phyloP scores from a whole-genome alignment of 2,329 filamentous ascomycete species.

The Rhynchosporium secalis region DNA sequence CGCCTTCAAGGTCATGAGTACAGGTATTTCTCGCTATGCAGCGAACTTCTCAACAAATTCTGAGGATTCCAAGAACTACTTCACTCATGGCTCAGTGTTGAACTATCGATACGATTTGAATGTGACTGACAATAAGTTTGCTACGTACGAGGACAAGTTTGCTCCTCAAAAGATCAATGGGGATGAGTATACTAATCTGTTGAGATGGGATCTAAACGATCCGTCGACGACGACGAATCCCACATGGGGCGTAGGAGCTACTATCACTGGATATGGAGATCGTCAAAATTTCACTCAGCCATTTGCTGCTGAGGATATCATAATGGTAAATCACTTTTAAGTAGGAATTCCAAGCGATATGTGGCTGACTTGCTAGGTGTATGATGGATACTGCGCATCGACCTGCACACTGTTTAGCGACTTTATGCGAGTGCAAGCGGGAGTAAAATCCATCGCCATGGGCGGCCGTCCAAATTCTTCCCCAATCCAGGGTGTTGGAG shows the following conservation, averaged over 20 bases:
- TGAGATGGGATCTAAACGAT: slow-evolving; percentile 34
- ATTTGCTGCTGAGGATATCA: slow-evolving; percentile 45
- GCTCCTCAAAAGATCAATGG: slow-evolving; percentile 24
- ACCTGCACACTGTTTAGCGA: slow-evolving; percentile 60
- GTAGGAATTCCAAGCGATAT: background rate
- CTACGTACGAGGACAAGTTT: slow-evolving; percentile 30
- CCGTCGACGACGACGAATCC: slow-evolving; percentile 27
- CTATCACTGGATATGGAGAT: slow-evolving; percentile 40
- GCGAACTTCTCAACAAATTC: slow-evolving; percentile 25
- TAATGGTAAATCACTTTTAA: slow-evolving; percentile 42
- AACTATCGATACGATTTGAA: slow-evolving; percentile 34
- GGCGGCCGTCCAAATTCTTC: slow-evolving; percentile 56
- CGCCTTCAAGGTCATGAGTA: slow-evolving; percentile 27
- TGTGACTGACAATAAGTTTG: slow-evolving; percentile 28
- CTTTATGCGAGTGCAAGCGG: slow-evolving; percentile 50
- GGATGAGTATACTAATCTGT: slow-evolving; percentile 24
- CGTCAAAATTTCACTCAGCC: slow-evolving; percentile 36
- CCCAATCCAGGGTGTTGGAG: slow-evolving; percentile 64
- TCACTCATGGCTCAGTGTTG: slow-evolving; percentile 24
- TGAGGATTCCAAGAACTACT: slow-evolving; percentile 24
- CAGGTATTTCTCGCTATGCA: slow-evolving; percentile 24
- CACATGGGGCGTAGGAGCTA: slow-evolving; percentile 32
- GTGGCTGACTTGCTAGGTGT: slow-evolving; percentile 18
- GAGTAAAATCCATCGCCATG: slow-evolving; percentile 56
- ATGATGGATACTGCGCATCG: slow-evolving; percentile 58